Base-by-base conservation (phyloP, 805 yeast genomes). In the Ogataea pini region DNA sequence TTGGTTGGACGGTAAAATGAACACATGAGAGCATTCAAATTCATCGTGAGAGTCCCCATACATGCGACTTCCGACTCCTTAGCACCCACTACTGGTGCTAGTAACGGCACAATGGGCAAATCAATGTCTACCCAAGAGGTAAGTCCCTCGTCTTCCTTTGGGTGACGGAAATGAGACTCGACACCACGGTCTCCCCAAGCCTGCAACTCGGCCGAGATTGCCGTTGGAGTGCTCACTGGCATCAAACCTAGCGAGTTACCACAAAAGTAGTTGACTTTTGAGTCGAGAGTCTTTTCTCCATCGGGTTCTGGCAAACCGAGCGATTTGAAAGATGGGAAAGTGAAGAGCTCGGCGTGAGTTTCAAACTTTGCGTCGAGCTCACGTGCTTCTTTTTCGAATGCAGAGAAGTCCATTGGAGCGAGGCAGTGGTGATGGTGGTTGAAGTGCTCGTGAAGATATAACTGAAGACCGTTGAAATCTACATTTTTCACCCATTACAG, bases 181-280 rank as follows among this genome's bases (percentile, higher is more conserved):
- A 91, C 98, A 2, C 83, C 98, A 28, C 90, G 71, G 22, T 65
- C 72, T 25, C 80, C 73, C 98, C 98, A 91, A 0, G 94, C 96
- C 54, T 82, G 78, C 42, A 91, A 70, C 65, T 91, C 97, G 34
- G 71, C 75, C 42, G 68, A 67, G 13, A 91, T 70, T 13, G 86
- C 86, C 6, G 55, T 53, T 28, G 78, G 71, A 0, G 91, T 83
- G 7, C 71, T 61, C 43, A 67, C 71, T 0, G 98, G 97, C 91
- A 89, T 86, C 50, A 91, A 69, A 0, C 98, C 98, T 6, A 91
- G 78, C n/a, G 96, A 89, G 70, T 91, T 92, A 2, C 98, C 98
- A 68, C 96, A 89, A 40, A 91, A 72, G 62, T 91, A 92, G 18
- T 77, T 72, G 10, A 78, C 71, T 7, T 56, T 48, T 1, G 55